Evolutionary conservation across 2,329 filamentous ascomycete species (phyloP), one percentile per base, ranked within the genome.

Genomic region (Calonectria naviculata): DNA sequence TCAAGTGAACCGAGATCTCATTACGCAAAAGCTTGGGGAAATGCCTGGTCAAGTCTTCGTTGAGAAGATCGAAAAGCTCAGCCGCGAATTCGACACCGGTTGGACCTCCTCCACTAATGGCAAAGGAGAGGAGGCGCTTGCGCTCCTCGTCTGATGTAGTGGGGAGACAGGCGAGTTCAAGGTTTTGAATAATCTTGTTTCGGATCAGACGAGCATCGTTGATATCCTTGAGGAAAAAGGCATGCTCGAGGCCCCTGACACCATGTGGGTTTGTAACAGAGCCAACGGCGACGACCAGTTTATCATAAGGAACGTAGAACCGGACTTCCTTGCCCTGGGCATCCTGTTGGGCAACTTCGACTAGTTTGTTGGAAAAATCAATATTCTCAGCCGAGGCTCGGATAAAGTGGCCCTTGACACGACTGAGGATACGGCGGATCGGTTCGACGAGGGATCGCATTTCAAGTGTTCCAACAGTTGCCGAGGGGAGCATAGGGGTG

Each of bases 41-140:
- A 77, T 93, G 91, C 64, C 89, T 87, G 49, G 92, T 92, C 49
- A 99, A 84, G 81, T 99, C 97, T 82, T 99, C 97, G 80, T 99
- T 99, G 19, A 99, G 88, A 82, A 99, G 92, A 83, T 99, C 97
- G 81, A 94, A 98, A 8, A 99, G 89, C 81, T 99, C 97, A 7
- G 97, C 97, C 1, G 97, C 97, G 78, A 99, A 99, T 82, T 99
- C 97, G 41, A 99, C 97, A 71, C 97, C 97, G 0, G 97, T 99
- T 4, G 97, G 97, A 0, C 97, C 97, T 78, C 97, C 97, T 65
- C 97, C 97, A 80, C 94, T 96, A 68, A 99, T 87, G n/a, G 98
- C 97, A 79, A 99, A 99, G 0, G 97, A 98, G 5, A 99, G 88
- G 19, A 99, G 87, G 44, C 96, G 91, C 80, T 89, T 93, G 73